Base-by-base conservation (phyloP, 1,284 basidiomycete species). In the Ustilago shanxiensis region DNA sequence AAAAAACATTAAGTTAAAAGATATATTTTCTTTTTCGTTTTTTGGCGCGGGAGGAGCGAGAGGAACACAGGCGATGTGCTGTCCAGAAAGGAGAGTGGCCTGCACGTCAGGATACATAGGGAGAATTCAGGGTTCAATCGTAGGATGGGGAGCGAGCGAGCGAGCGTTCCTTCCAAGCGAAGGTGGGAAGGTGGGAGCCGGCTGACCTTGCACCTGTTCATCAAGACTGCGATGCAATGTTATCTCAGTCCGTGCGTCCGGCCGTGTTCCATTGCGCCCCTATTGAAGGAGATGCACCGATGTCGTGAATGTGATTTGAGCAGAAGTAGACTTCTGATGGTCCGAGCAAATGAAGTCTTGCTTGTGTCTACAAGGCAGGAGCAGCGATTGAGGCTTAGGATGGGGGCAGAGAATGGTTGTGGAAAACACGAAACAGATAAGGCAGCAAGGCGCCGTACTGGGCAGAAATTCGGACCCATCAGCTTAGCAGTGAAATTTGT, bases 111-210 rank as follows among this genome's bases (percentile, higher is more conserved):
- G 11, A 24, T n/a, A n/a, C n/a, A n/a, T n/a, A 11, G 16, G 16
- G 18, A 9, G 45, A 59, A 58, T 35, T 59, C 57, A 59, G 57
- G 57, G 57, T 59, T 60, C 49, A 60, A 52, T n/a, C 41, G 16
- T n/a, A 44, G 16, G 20, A 44, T 22, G n/a, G 58, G 22, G 33
- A 39, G 45, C 35, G 44, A 14, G 31, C 37, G 14, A 16, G 37
- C 37, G 14, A 39, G 37, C 37, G 13, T 16, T 39, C 18, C 31
- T n/a, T 18, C 14, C 37, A 14, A 11, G 53, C 49, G 28, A 39
- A n/a, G n/a, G n/a, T n/a, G n/a, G n/a, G n/a, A n/a, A 60, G 55
- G 26, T 31, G 45, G 22, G n/a, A 52, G 50, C 49, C 58, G 31
- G 33, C 58, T 60, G 58, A 60, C 58, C 49, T n/a, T 60, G 59